Base-by-base conservation (phyloP, 202 grass and related monocot genomes). In the Digitaria exilis region DNA sequence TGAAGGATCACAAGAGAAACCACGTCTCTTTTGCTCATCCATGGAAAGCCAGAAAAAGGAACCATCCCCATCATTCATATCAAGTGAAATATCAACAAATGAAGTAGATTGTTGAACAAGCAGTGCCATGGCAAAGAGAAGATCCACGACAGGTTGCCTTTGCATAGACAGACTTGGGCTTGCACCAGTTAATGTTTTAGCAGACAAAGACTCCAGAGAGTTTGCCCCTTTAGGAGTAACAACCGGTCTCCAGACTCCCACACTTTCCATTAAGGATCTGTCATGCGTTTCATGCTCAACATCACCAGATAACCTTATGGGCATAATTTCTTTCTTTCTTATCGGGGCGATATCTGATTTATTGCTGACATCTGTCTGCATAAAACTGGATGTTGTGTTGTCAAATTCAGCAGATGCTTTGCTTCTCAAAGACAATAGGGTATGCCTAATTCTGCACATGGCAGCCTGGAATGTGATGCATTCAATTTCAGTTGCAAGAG, bases 61-160 rank as follows among this genome's bases (percentile, higher is more conserved):
- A 28, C 96, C 93, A 89, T 94, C 89, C 37, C 93, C 93, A 46
- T 94, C 86, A 83, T 82, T 86, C 57, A 88, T 87, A 90, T 98
- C 96, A 84, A 98, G 92, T 87, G 92, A 88, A 59, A 92, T 66
- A 82, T 98, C 96, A 73, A 96, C 96, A 82, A 96, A 94, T 52
- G 91, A 96, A 74, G 89, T 89, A 79, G 96, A 90, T 84, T 98
- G 92, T 76, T 98, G 96, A 50, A 98, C 96, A 80, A 98, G 78
- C 25, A 98, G 82, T 43, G 85, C 81, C 86, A 98, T 84, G 65
- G 90, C 91, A 89, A 80, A 89, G 87, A 98, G 93, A 89, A 98
- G 89, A 92, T 98, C 93, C 80, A 90, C 65, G 80, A 98, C 76
- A 75, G 93, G 89, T 21, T 92, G 92, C 59, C 91, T 95, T 70